Percentiles rank a stretch among this genome's conserved stretches.
Conservation (phyloP, 129 eudicot species). For the Oenanthe sinensis region DNA sequence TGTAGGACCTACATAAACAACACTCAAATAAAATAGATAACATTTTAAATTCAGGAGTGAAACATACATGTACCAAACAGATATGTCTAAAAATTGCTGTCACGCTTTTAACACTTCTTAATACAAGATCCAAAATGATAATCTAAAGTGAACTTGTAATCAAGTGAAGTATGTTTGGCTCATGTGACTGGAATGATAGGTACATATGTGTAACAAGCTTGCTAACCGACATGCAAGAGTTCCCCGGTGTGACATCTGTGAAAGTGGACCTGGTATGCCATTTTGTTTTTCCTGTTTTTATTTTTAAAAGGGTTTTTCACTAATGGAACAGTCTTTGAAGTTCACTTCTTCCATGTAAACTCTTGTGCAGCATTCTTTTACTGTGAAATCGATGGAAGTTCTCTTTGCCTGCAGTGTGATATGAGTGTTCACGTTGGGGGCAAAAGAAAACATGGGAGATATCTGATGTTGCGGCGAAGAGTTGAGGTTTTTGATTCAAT, state of each 20-base stretch:
- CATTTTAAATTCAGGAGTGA: background rate
- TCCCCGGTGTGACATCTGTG: conserved; percentile 11
- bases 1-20: background rate
- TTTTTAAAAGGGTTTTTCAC: background rate
- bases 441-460: conserved; percentile 78
- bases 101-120: background rate
- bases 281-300: background rate
- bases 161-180: background rate
- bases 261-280: conserved; percentile 10
- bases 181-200: background rate
- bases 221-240: conserved; percentile 13
- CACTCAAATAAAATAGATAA: background rate
- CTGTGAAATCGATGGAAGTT: conserved; percentile 92
- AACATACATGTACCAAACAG: background rate
- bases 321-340: background rate
- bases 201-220: conserved; percentile 13
- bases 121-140: background rate
- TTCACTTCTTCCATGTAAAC: conserved; percentile 4
- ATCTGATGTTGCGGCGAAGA: conserved; percentile 75
- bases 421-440: conserved; percentile 94
- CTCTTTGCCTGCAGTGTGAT: conserved; percentile 91
- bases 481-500: conserved; percentile 70
- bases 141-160: background rate
- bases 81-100: background rate
- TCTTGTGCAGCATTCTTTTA: conserved; percentile 73